These are phyloP conservation scores for Cymbopogon citratus DNA, from an alignment of 176 grass and related monocot species.

Conservation along the genomic window DNA sequence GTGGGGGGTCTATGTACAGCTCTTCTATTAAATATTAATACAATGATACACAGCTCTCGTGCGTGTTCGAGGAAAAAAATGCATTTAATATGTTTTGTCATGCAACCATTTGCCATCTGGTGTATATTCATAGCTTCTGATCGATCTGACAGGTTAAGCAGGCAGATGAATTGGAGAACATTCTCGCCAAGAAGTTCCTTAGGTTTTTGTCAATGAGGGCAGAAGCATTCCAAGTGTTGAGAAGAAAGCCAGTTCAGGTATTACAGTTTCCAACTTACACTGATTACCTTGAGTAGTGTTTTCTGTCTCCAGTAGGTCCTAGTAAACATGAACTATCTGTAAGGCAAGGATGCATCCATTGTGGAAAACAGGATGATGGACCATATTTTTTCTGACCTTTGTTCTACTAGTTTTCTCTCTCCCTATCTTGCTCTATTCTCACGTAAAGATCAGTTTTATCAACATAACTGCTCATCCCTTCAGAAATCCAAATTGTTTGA, in stretches of 20 bases:
- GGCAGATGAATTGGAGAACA: constrained; percentile 96
- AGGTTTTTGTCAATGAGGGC: constrained; percentile 96
- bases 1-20: too few relatives aligned
- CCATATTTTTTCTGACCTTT: too few relatives aligned
- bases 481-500: background rate
- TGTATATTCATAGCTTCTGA: constrained; percentile 13
- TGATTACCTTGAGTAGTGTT: background rate
- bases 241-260: constrained; percentile 97
- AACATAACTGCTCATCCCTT: background rate
- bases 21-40: too few relatives aligned
- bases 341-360: background rate
- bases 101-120: background rate
- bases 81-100: too few relatives aligned
- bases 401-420: background rate
- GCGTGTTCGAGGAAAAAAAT: too few relatives aligned
- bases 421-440: background rate
- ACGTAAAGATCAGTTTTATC: background rate
- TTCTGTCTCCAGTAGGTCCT: background rate
- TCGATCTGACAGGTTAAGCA: constrained; percentile 72
- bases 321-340: background rate
- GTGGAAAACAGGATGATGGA: background rate
- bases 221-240: constrained; percentile 92
- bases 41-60: too few relatives aligned
- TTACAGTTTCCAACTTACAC: background rate
- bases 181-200: constrained; percentile 95